These are phyloP conservation scores for Pseudogymnoascus pannorum DNA, from an alignment of 2,329 filamentous ascomycete genomes.

Conservation along the genomic window DNA sequence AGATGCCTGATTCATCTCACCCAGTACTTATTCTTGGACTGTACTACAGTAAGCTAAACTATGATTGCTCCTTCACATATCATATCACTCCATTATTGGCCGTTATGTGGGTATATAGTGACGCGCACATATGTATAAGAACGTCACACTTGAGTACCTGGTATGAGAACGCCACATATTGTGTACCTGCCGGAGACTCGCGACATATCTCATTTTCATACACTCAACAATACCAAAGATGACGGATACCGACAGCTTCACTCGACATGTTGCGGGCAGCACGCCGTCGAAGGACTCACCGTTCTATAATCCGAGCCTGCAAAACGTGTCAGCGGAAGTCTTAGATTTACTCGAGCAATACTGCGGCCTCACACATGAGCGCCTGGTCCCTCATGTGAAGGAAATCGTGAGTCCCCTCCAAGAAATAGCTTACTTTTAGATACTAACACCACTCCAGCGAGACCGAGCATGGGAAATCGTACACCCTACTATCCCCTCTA, in stretches of 20 bases:
- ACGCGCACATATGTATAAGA: neutral
- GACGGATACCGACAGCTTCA: neutral
- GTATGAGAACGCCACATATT: neutral
- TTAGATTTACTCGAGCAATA: slow-evolving; percentile 17
- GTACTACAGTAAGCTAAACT: neutral
- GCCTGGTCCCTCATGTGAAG: slow-evolving; percentile 13
- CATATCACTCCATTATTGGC: neutral
- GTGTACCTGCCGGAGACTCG: neutral
- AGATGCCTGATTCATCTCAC: neutral
- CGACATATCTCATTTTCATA: neutral
- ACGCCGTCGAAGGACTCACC: neutral
- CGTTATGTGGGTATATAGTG: neutral
- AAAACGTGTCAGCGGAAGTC: slow-evolving; percentile 10
- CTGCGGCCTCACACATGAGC: slow-evolving; percentile 11
- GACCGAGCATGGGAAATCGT: slow-evolving; percentile 16
- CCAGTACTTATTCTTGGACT: neutral
- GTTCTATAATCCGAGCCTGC: slow-evolving; percentile 12
- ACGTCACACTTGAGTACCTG: neutral
- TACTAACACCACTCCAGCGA: slow-evolving; percentile 6
- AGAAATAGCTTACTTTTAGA: neutral
- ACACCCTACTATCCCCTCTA: slow-evolving; percentile 11
- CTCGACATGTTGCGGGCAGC: neutral
- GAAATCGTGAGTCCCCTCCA: slow-evolving; percentile 10
- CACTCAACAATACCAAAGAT: neutral
- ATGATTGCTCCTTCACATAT: neutral